Evolutionary conservation across 192 early-diverging fungal species (phyloP).

Genomic region (Coemansia sp.): DNA sequence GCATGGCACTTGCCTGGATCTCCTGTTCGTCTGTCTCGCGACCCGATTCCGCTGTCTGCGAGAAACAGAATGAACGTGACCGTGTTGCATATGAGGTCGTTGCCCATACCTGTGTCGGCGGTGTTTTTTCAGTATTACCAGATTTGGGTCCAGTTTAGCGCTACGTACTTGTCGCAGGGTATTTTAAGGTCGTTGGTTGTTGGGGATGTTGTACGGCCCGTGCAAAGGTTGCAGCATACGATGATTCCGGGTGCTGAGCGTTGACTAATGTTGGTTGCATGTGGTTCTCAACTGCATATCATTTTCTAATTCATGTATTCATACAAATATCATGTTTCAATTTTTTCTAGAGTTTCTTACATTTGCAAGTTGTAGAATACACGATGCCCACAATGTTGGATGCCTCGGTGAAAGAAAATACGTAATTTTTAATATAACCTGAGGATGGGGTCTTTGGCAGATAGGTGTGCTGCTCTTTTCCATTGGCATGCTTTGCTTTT

Average conservation of each 20-base stretch:
- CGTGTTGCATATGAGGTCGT: conserved; percentile 57
- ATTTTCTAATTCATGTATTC: too few relatives aligned
- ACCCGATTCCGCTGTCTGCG: conserved; percentile 46
- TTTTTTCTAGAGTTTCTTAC: too few relatives aligned
- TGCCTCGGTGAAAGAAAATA: too few relatives aligned
- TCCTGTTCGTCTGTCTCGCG: conserved; percentile 42
- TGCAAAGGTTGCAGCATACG: conserved; percentile 77
- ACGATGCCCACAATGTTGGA: too few relatives aligned
- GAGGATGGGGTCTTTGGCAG: too few relatives aligned
- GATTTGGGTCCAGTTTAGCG: conserved; percentile 74
- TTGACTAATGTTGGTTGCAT: neutral
- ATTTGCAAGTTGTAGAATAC: too few relatives aligned
- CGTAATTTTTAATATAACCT: too few relatives aligned
- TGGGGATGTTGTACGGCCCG: conserved; percentile 76
- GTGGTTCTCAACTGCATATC: too few relatives aligned
- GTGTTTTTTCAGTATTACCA: conserved; percentile 94
- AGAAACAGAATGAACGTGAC: conserved; percentile 40
- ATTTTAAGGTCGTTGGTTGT: conserved; percentile 73
- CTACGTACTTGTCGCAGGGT: conserved; percentile 76
- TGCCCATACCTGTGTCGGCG: conserved; percentile 68
- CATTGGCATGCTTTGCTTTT: too few relatives aligned
- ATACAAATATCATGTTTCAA: too few relatives aligned
- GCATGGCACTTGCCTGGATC: conserved; percentile 44
- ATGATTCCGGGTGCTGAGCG: conserved; percentile 62
- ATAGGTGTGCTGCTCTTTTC: too few relatives aligned